Base-by-base conservation (phyloP, 441 rosid genomes). In the Capsella rubella region DNA sequence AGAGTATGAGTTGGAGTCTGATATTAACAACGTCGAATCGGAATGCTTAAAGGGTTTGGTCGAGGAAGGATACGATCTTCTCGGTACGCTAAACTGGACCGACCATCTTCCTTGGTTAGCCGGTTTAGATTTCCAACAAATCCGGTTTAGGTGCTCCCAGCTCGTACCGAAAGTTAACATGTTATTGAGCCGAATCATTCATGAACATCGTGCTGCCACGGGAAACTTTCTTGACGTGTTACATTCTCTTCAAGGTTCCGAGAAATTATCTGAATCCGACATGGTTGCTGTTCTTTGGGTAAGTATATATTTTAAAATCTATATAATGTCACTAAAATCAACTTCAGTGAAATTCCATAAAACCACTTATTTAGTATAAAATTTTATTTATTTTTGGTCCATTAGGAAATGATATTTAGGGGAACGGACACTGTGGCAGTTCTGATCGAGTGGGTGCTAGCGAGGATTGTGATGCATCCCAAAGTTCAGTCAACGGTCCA, bases 241-340 rank as follows among this genome's bases (percentile, higher is more conserved):
- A 75, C 86, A 77, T 50, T 87, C 93, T 3, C 91, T 89, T 12
- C 76, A 82, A 53, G 89, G 81, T 35, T 59, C 82, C 2, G 96
- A 91, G 4, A 86, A 83, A 67, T 69, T 89, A 69, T 73, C 87
- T 27, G 90, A 89, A 49, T 67, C 87, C 16, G 98, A 93, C 53
- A 86, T 89, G 86, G 79, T 93, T 62, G 96, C 97, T 71, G 88
- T 91, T 64, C 93, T 93, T 49, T 93, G 98, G 98, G 98, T 91
- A 81, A 64, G 87, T 47, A 11, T 34, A 31, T 31, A 31, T 31
- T 31, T 21, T 2, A 21, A 21, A 21, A 21, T 21, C 25, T 21
- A 21, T 21, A 21, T 21, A 21, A 21, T 32, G 13, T 43, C 16
- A 64, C 21, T 6, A 29, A 3, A 13, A 14, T 29, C 14, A 59